These are phyloP conservation scores for Apium graveolens DNA, from an alignment of 129 eudicot genomes.

Conservation along the genomic window DNA sequence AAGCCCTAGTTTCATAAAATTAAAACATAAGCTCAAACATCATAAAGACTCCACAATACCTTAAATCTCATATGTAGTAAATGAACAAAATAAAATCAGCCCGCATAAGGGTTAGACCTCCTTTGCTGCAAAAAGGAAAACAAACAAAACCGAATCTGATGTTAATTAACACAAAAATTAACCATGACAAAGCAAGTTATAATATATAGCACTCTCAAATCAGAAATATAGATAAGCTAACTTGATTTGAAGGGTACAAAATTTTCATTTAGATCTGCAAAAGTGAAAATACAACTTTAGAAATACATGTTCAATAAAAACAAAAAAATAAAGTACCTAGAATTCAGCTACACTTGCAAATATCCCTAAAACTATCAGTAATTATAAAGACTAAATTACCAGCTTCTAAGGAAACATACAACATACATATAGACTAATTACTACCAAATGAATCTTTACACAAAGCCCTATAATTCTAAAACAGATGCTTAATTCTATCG, in stretches of 20 bases:
- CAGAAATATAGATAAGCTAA: conserved; percentile 14
- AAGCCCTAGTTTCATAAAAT: conserved; percentile 47
- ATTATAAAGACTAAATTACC: not conserved
- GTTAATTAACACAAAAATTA: conserved; percentile 9
- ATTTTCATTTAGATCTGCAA: conserved; percentile 59
- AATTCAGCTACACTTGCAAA: not conserved
- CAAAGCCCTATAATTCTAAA: no score
- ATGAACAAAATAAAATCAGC: conserved; percentile 19
- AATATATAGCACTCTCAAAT: not conserved
- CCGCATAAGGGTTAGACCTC: conserved; percentile 32
- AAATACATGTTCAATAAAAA: not conserved
- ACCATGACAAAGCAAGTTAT: not conserved
- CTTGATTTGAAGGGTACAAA: conserved; percentile 44
- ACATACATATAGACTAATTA: not conserved
- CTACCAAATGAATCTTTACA: not conserved
- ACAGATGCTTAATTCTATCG: not conserved
- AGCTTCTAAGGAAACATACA: not conserved
- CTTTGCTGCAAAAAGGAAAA: conserved; percentile 61
- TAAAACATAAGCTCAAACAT: conserved; percentile 16
- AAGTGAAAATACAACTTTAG: conserved; percentile 4
- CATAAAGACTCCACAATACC: conserved; percentile 8
- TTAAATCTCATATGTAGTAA: conserved; percentile 13
- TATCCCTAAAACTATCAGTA: not conserved
- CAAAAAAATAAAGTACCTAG: not conserved
- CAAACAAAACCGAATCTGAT: conserved; percentile 5